Conservation (phyloP, 2,329 filamentous ascomycete genomes). For the Xylaria sp. region DNA sequence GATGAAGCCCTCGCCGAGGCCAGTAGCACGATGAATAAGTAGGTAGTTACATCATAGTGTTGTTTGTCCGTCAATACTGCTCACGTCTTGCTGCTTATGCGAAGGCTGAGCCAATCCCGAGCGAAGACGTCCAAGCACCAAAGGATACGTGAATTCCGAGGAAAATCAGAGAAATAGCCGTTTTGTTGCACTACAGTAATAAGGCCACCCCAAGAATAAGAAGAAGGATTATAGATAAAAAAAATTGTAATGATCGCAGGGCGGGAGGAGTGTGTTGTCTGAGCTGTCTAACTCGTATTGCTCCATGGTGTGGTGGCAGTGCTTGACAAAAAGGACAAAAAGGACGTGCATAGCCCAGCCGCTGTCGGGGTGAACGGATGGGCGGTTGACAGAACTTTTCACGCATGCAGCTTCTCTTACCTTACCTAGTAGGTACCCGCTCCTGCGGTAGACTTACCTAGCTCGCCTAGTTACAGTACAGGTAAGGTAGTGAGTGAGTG, state of each 20-base stretch:
- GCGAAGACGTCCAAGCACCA: not conserved
- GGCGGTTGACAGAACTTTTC: slow-evolving; percentile 19
- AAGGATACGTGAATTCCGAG: not conserved
- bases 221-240: not conserved
- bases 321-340: slow-evolving; percentile 28
- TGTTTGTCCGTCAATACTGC: not conserved
- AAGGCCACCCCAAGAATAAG: not conserved
- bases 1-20: not conserved
- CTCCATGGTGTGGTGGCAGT: slow-evolving; percentile 34
- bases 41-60: slow-evolving; percentile 12
- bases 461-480: no score
- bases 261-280: slow-evolving; percentile 15
- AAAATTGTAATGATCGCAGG: not conserved
- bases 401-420: slow-evolving; percentile 1
- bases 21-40: slow-evolving; percentile 3
- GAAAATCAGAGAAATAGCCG: not conserved
- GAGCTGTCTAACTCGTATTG: slow-evolving; percentile 33
- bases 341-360: no score
- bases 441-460: not conserved
- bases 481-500: no score
- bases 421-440: no score
- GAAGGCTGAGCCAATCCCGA: not conserved
- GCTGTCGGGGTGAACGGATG: slow-evolving; percentile 2
- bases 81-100: not conserved
- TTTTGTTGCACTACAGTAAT: not conserved